Base-by-base conservation (phyloP, 495 filamentous ascomycete species). In the Aspergillus hancockii region DNA sequence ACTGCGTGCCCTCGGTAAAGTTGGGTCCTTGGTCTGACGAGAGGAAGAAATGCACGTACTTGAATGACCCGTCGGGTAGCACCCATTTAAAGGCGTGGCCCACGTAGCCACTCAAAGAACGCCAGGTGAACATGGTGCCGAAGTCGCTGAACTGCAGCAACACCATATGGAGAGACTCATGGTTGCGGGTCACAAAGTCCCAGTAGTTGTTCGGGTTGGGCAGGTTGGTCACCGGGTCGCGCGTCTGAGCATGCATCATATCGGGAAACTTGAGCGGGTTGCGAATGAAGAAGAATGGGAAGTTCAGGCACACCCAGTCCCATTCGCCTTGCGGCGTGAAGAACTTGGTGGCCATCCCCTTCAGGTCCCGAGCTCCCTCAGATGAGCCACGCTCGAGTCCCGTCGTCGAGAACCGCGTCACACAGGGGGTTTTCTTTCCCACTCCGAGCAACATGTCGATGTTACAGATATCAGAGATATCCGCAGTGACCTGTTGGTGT, bases 271-370 rank as follows among this genome's bases (percentile, higher is more conserved):
- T 83, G 60, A 79, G 73, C 0, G 82, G 79, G 67, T 84, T 81
- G 8, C 82, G 71, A 57, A 83, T 69, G 59, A 83, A 83, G 65
- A 83, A 85, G 0, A 83, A 71, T 1, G 65, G 63, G 18, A 54
- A 30, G 67, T 82, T 76, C 66, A 83, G 83, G 63, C 75, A 81
- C 8, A 87, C 84, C 72, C 81, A 83, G 58, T 90, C 88, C 74
- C 80, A 83, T 63, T 90, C 88, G 16, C 87, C 88, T 61, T 92
- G 85, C 9, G 85, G 72, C 4, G 88, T 90, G 65, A 86, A 89
- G 72, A 90, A 84, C 74, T 88, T 89, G 66, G 86, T 64, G 9
- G 85, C 78, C 61, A 82, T 86, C 2, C 86, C 86, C 54, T 83
- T 68, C 12, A 81, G 79, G 68, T 88, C 85, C 8, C 86, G 75